These are phyloP conservation scores for Aspergillus sp. DNA, from an alignment of 2,329 filamentous ascomycete genomes.

Conservation along the genomic window DNA sequence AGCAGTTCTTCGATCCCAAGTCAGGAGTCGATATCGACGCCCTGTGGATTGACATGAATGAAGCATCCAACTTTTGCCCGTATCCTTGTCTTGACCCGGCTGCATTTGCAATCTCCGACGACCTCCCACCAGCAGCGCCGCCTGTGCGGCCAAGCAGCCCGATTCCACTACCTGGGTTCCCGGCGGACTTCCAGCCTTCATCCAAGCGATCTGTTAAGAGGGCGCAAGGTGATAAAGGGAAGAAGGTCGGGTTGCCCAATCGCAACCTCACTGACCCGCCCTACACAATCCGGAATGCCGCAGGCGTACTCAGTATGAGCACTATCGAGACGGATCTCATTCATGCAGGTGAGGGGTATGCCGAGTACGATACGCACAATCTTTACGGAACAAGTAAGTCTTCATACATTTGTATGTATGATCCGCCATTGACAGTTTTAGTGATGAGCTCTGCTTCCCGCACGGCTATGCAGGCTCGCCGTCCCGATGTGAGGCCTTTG, in stretches of 20 bases:
- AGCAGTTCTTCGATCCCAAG: slow-evolving; percentile 62
- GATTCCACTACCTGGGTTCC: slow-evolving; percentile 68
- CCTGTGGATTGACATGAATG: slow-evolving; percentile 75
- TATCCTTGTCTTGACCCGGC: slow-evolving; percentile 58
- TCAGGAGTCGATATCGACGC: slow-evolving; percentile 74
- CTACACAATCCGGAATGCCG: slow-evolving; percentile 66
- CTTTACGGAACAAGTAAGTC: slow-evolving; percentile 65
- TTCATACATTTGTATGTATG: neutral
- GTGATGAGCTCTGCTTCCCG: slow-evolving; percentile 70
- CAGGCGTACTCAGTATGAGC: slow-evolving; percentile 54
- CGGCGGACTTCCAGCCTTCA: slow-evolving; percentile 65
- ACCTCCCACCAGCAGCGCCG: slow-evolving; percentile 60
- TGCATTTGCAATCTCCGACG: slow-evolving; percentile 50
- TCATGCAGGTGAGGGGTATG: slow-evolving; percentile 63
- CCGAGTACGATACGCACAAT: slow-evolving; percentile 76
- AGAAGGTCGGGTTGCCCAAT: slow-evolving; percentile 60
- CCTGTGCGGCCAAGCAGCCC: slow-evolving; percentile 62
- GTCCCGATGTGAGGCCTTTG: slow-evolving; percentile 65
- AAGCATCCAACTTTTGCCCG: slow-evolving; percentile 56
- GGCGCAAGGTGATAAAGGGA: slow-evolving; percentile 28
- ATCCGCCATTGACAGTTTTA: slow-evolving; percentile 15
- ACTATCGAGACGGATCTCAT: slow-evolving; percentile 68
- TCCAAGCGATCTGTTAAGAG: slow-evolving; percentile 17
- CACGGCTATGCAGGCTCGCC: slow-evolving; percentile 65
- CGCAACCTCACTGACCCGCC: slow-evolving; percentile 65